Conservation (phyloP, 2,329 filamentous ascomycete species). For the Seiridium cupressi region DNA sequence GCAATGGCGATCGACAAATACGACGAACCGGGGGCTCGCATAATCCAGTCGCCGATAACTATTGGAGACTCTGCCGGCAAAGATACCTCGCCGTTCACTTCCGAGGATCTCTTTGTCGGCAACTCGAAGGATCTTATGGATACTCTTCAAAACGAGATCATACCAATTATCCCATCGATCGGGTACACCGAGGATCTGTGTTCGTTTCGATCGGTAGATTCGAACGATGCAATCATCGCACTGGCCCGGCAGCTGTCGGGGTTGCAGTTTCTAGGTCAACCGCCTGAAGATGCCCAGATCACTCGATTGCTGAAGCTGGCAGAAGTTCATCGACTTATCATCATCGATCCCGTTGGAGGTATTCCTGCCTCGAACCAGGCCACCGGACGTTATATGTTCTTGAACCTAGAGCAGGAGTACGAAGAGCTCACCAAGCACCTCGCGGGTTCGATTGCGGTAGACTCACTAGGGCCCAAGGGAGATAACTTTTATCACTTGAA, state of each 20-base stretch:
- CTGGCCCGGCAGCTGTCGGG: constrained; percentile 75
- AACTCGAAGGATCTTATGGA: constrained; percentile 58
- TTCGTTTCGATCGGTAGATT: constrained; percentile 37
- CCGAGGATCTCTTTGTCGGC: constrained; percentile 36
- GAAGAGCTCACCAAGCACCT: constrained; percentile 65
- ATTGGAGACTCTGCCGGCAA: constrained; percentile 23
- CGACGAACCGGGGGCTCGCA: constrained; percentile 64
- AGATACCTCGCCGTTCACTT: constrained; percentile 29
- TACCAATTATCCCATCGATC: constrained; percentile 64
- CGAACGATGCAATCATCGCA: constrained; percentile 68
- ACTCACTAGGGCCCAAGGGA: constrained; percentile 26
- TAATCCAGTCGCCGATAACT: constrained; percentile 59
- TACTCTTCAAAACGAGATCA: constrained; percentile 65
- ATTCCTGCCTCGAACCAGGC: constrained; percentile 67
- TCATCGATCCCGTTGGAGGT: constrained; percentile 84
- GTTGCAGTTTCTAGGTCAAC: constrained; percentile 45
- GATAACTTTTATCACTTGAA: constrained; percentile 43
- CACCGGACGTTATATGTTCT: constrained; percentile 73
- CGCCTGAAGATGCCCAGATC: constrained; percentile 36
- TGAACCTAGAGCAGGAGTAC: constrained; percentile 93
- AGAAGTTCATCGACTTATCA: constrained; percentile 76
- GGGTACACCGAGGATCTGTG: constrained; percentile 40
- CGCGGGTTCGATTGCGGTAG: constrained; percentile 12
- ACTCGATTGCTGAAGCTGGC: constrained; percentile 34
- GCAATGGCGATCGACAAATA: constrained; percentile 72